Conservation (phyloP, 1,284 basidiomycete species). For the Lentinula novae-zelandiae region DNA sequence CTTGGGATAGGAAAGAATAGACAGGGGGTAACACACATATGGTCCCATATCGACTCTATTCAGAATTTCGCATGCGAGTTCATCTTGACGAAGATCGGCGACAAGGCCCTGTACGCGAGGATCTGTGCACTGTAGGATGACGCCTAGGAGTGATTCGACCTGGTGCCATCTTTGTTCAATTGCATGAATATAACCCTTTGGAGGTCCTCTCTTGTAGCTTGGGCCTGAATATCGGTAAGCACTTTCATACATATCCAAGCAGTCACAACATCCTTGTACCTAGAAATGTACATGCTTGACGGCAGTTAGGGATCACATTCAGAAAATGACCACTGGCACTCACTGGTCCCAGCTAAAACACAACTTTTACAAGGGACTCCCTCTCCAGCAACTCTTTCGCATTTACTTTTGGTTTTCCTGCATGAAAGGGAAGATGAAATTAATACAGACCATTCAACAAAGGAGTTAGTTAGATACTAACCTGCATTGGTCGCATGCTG, state of each 20-base stretch:
- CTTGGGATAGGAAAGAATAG: constrained; percentile 6
- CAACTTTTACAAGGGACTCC: constrained; percentile 67
- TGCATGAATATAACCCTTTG: constrained; percentile 87
- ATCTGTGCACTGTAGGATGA: constrained; percentile 71
- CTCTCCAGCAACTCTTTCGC: constrained; percentile 57
- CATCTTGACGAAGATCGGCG: constrained; percentile 64
- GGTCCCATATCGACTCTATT: constrained; percentile 71
- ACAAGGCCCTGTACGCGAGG: constrained; percentile 67
- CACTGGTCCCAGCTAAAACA: constrained; percentile 55
- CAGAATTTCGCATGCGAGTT: constrained; percentile 68
- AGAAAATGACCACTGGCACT: constrained; percentile 19
- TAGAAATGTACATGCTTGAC: constrained; percentile 14
- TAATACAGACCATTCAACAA: neutral
- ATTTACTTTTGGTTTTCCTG: constrained; percentile 84
- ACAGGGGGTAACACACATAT: constrained; percentile 46
- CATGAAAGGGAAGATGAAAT: constrained; percentile 32
- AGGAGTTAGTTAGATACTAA: neutral
- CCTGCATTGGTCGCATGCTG: neutral
- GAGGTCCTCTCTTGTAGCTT: constrained; percentile 81
- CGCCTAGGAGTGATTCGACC: constrained; percentile 80
- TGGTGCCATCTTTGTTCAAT: constrained; percentile 88
- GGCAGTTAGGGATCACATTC: neutral
- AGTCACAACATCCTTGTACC: constrained; percentile 4
- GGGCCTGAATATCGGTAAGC: constrained; percentile 44
- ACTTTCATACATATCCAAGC: neutral